phyloP scores from a whole-genome alignment of 495 filamentous ascomycete species.

The Immersiella caudata region DNA sequence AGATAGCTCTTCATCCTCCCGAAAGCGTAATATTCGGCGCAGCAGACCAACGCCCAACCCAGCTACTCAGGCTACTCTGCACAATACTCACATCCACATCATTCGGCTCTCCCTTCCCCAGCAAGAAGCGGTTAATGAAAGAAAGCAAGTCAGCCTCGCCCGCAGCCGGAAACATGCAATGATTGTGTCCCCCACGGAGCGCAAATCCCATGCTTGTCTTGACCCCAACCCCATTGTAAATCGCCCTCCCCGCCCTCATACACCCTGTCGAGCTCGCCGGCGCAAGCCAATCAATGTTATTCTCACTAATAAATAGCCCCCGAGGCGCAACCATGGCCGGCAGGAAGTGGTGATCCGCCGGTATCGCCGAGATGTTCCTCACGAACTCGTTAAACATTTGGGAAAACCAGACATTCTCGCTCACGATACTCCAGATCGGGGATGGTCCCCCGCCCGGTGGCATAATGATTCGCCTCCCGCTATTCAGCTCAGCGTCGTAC shows the following conservation, averaged over 20 bases:
- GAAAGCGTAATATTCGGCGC: too few species aligned
- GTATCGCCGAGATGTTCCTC: constrained; percentile 41
- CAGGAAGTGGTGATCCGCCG: constrained; percentile 56
- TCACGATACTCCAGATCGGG: constrained; percentile 54
- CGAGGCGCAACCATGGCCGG: constrained; percentile 52
- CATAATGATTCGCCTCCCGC: too few species aligned
- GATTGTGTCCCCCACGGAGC: constrained; percentile 54
- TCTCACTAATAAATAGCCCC: constrained; percentile 54
- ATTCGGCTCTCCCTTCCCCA: constrained; percentile 8
- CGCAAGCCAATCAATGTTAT: constrained; percentile 60
- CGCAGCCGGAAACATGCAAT: constrained; percentile 57
- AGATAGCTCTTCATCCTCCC: too few species aligned
- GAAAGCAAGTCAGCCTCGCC: constrained; percentile 50
- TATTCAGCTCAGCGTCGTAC: constrained; percentile 49
- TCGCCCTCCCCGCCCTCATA: constrained; percentile 55
- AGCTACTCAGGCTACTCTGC: neutral
- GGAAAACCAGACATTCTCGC: constrained; percentile 59
- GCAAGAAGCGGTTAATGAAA: constrained; percentile 55
- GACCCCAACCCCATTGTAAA: constrained; percentile 56
- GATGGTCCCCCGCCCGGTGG: constrained; percentile 56
- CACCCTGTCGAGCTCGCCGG: constrained; percentile 55
- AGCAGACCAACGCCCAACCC: constrained; percentile 8
- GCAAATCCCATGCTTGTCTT: constrained; percentile 59
- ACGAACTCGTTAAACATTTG: constrained; percentile 46
- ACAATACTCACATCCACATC: constrained; percentile 1